Evolutionary conservation across 257 asterid species (phyloP).

Genomic region (Rubia yunnanensis): DNA sequence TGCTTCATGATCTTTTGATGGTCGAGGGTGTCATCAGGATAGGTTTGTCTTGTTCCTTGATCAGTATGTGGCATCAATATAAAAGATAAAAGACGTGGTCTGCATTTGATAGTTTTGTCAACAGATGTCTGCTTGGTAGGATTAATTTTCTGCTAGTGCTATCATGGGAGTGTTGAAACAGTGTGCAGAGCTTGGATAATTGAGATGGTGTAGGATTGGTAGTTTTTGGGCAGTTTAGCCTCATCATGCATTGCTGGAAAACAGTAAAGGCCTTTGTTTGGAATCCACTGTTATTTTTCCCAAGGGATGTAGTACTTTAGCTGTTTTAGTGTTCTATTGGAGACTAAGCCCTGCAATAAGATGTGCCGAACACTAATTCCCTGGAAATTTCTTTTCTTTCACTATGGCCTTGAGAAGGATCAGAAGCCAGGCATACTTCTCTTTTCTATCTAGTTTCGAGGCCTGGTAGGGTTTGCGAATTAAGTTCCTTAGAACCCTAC

Average conservation of each 20-base stretch:
- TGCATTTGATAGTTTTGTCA: background rate
- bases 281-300: background rate
- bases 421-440: background rate
- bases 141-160: background rate
- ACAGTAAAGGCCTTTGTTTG: background rate
- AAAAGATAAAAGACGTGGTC: background rate
- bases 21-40: background rate
- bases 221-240: background rate
- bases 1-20: background rate
- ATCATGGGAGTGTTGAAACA: background rate
- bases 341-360: background rate
- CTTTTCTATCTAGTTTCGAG: background rate
- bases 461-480: background rate
- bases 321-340: conserved; percentile 1
- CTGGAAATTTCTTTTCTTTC: background rate
- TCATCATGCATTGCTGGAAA: background rate
- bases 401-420: background rate
- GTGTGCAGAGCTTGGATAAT: background rate
- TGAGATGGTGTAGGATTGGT: background rate
- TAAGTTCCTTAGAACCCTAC: background rate
- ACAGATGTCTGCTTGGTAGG: background rate
- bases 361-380: background rate
- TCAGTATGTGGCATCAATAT: no score
- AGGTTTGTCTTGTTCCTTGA: background rate
- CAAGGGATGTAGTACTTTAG: background rate